Conservation (phyloP, 768 basidiomycete species). For the Collybia sordida region DNA sequence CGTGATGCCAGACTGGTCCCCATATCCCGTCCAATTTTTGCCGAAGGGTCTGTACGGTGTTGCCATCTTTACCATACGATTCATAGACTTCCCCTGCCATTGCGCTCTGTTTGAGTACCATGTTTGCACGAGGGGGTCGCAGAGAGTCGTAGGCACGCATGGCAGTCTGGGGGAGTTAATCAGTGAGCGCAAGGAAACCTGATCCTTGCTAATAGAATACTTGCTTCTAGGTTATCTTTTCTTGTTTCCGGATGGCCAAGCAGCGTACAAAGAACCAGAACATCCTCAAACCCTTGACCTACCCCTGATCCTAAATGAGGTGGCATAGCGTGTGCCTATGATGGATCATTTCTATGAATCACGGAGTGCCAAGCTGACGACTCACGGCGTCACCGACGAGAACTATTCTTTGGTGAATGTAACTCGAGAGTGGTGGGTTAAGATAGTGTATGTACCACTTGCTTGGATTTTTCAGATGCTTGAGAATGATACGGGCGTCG, state of each 20-base stretch:
- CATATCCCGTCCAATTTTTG: conserved; percentile 38
- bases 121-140: conserved; percentile 47
- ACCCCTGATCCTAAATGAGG: conserved; percentile 61
- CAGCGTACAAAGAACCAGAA: conserved; percentile 43
- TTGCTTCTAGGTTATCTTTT: conserved; percentile 38
- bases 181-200: not conserved
- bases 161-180: conserved; percentile 31
- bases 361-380: conserved; percentile 1
- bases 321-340: conserved; percentile 57
- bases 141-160: conserved; percentile 45
- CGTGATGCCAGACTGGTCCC: conserved; percentile 51
- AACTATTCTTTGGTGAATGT: conserved; percentile 42
- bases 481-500: conserved; percentile 39
- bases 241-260: conserved; percentile 42
- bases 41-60: conserved; percentile 26
- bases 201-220: conserved; percentile 2
- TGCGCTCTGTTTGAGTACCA: conserved; percentile 42
- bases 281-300: conserved; percentile 62
- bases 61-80: conserved; percentile 32
- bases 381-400: conserved; percentile 55
- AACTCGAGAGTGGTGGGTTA: conserved; percentile 43
- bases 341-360: conserved; percentile 1
- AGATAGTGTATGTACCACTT: conserved; percentile 55
- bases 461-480: conserved; percentile 41
- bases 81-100: conserved; percentile 45